phyloP scores from a whole-genome alignment of 2,329 filamentous ascomycete genomes.

The Neopestalotiopsis rosae region DNA sequence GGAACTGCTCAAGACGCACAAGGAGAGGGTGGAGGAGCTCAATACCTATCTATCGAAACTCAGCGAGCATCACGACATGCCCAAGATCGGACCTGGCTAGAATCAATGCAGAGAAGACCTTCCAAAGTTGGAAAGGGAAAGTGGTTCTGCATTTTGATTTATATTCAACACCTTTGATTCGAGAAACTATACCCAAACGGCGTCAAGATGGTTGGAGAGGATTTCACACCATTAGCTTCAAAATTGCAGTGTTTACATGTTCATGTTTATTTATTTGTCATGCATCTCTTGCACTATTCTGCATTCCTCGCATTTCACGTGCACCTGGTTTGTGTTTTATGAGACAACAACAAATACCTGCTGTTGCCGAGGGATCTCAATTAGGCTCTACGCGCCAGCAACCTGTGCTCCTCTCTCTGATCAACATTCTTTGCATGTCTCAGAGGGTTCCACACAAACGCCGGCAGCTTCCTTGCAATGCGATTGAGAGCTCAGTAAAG shows the following conservation, averaged over 20 bases:
- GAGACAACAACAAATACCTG: not conserved
- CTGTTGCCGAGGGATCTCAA: not conserved
- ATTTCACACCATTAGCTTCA: too few species aligned
- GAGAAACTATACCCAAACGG: not conserved
- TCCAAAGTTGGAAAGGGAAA: not conserved
- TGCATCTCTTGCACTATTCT: not conserved
- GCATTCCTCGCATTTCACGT: not conserved
- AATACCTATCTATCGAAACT: conserved; percentile 91
- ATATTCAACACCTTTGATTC: not conserved
- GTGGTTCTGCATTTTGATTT: not conserved
- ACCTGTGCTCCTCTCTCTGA: not conserved
- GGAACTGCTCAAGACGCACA: conserved; percentile 94
- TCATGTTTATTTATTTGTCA: not conserved
- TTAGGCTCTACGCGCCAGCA: not conserved
- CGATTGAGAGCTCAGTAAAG: conserved; percentile 3
- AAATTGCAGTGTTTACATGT: not conserved
- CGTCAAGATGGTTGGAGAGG: not conserved
- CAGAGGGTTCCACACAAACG: not conserved
- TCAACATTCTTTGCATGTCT: not conserved
- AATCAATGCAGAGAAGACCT: not conserved
- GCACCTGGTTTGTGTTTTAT: not conserved
- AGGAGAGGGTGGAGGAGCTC: conserved; percentile 92
- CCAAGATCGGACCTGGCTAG: conserved; percentile 67
- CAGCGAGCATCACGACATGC: conserved; percentile 98
- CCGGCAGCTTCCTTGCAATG: not conserved